Percentiles rank a stretch among this genome's conserved stretches.
These are phyloP conservation scores for Acacia confusa DNA, from an alignment of 306 rosid species.

Conservation along the genomic window DNA sequence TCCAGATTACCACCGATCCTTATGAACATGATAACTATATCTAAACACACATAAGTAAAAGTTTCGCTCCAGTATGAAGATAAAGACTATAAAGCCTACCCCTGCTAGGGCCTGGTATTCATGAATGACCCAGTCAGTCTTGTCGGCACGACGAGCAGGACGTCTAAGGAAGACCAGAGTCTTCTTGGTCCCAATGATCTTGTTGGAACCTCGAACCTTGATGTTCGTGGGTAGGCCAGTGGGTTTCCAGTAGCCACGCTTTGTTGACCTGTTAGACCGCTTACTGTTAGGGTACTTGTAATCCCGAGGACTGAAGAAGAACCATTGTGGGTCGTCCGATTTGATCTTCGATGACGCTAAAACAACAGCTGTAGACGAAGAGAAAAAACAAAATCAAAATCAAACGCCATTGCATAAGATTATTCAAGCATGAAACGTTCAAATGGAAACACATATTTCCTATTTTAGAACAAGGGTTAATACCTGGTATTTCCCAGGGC, in stretches of 20 bases:
- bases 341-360: constrained; percentile 14
- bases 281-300: constrained; percentile 6
- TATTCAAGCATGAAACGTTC: background rate
- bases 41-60: background rate
- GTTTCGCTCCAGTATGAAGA: background rate
- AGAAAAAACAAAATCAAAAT: background rate
- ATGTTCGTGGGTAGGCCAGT: constrained; percentile 38
- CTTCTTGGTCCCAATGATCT: constrained; percentile 25
- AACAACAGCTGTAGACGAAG: background rate
- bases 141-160: constrained; percentile 22
- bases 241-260: constrained; percentile 63
- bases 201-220: constrained; percentile 1
- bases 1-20: background rate
- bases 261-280: constrained; percentile 38
- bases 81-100: constrained; percentile 35
- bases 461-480: background rate
- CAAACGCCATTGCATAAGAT: background rate
- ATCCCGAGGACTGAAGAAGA: constrained; percentile 45
- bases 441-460: too few species aligned
- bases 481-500: constrained; percentile 48
- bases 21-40: background rate
- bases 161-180: constrained; percentile 52
- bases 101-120: background rate
- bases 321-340: constrained; percentile 56
- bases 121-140: constrained; percentile 63